A percentile compares a stretch with the other conserved stretches of the same genome.
These are phyloP conservation scores for Globisporangium spiculum DNA, from an alignment of 352 stramenopile species.

Conservation along the genomic window DNA sequence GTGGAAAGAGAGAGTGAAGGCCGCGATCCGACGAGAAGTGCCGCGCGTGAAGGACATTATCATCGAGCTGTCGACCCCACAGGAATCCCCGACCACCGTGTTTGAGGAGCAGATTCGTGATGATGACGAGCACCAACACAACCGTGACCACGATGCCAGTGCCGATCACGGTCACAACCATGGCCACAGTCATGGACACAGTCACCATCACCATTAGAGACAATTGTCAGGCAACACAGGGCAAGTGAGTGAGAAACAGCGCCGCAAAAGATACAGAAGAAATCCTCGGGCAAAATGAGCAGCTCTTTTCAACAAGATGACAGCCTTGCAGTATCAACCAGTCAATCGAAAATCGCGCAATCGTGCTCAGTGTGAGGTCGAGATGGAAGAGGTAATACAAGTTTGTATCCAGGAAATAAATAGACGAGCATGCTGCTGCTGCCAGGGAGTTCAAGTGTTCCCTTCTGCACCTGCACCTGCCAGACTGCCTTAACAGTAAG, in stretches of 20 bases:
- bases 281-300: background rate
- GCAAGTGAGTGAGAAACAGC: background rate
- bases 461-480: too few relatives aligned
- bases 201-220: background rate
- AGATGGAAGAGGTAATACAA: slow-evolving; percentile 2
- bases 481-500: too few relatives aligned
- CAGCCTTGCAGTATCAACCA: background rate
- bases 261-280: background rate
- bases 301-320: background rate
- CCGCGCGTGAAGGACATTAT: slow-evolving; percentile 64
- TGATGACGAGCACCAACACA: background rate
- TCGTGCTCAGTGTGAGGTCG: background rate
- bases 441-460: too few relatives aligned
- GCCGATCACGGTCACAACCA: background rate
- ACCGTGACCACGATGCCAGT: background rate
- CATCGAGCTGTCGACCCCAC: slow-evolving; percentile 47
- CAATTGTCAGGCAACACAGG: background rate
- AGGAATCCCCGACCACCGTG: slow-evolving; percentile 22
- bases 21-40: slow-evolving; percentile 36
- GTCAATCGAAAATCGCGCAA: background rate
- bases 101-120: slow-evolving; percentile 18
- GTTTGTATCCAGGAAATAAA: background rate
- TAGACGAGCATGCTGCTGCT: background rate
- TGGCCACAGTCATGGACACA: background rate
- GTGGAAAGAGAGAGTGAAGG: slow-evolving; percentile 62